Evolutionary conservation across 495 filamentous ascomycete genomes (phyloP).

Genomic region (Lasiosphaeria ovina): DNA sequence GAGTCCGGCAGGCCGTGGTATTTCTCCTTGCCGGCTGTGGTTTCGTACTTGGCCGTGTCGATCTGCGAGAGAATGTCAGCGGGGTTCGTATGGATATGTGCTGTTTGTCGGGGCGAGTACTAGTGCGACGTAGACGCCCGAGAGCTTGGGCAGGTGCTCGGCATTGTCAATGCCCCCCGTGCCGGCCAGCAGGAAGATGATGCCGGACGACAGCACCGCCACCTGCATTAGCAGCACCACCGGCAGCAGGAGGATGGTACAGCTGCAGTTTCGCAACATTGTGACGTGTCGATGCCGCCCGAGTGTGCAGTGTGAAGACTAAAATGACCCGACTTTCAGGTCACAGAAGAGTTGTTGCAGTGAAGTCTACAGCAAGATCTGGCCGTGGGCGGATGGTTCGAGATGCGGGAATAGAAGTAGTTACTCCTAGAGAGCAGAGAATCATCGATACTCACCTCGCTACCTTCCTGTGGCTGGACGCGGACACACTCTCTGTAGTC

Average conservation of each 20-base stretch:
- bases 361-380: no score
- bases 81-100: not conserved
- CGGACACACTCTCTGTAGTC: no score
- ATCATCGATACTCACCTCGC: no score
- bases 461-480: no score
- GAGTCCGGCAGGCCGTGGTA: constrained; percentile 11
- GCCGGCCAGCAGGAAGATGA: constrained; percentile 9
- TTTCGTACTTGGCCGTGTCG: constrained; percentile 8
- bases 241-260: constrained; percentile 6
- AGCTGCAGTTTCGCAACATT: constrained; percentile 5
- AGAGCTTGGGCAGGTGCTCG: constrained; percentile 4
- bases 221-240: constrained; percentile 4
- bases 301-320: not conserved
- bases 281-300: not conserved
- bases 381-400: no score
- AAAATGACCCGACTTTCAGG: not conserved
- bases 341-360: not conserved
- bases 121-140: not conserved
- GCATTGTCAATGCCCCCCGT: constrained; percentile 5
- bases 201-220: not conserved
- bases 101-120: not conserved
- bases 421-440: no score
- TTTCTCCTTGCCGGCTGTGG: not conserved
- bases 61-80: constrained; percentile 3
- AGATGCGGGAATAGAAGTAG: no score